These are phyloP conservation scores for Triadica sebifera DNA, from an alignment of 345 rosid genomes.

Conservation along the genomic window DNA sequence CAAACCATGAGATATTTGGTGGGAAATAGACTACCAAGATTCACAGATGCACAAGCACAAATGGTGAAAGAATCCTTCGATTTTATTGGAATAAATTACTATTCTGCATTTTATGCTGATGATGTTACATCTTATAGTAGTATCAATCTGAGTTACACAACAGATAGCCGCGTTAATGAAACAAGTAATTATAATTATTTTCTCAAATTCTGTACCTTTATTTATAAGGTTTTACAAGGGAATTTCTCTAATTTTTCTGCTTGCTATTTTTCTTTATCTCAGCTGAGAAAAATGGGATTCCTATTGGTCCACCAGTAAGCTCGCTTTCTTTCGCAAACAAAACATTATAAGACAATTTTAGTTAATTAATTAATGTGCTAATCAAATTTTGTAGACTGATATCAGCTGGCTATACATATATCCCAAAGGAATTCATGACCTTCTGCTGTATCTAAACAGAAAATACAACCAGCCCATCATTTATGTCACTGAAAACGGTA, in stretches of 20 bases:
- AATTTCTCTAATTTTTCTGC: background rate
- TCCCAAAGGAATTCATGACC: constrained; percentile 49
- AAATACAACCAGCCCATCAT: constrained; percentile 48
- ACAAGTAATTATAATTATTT: background rate
- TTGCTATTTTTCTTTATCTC: background rate
- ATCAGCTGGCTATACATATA: constrained; percentile 50
- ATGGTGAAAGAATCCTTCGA: constrained; percentile 14
- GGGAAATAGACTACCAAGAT: constrained; percentile 20
- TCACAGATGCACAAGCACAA: constrained; percentile 14
- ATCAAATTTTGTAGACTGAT: constrained; percentile 38
- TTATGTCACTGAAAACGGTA: constrained; percentile 66
- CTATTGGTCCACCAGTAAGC: constrained; percentile 13
- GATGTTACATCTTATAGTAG: background rate
- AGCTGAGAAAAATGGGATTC: constrained; percentile 24
- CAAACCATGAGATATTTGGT: constrained; percentile 18
- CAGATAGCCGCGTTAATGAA: constrained; percentile 6
- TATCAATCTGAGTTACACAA: constrained; percentile 12
- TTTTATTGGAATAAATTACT: constrained; percentile 22
- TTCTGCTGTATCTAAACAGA: constrained; percentile 41
- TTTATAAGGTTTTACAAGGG: background rate
- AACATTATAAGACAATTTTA: background rate
- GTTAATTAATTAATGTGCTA: background rate
- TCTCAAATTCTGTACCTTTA: background rate
- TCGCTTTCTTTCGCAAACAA: background rate
- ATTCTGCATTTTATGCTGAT: constrained; percentile 19